These are phyloP conservation scores for Luffa aegyptiaca DNA, from an alignment of 306 rosid species.

Conservation along the genomic window DNA sequence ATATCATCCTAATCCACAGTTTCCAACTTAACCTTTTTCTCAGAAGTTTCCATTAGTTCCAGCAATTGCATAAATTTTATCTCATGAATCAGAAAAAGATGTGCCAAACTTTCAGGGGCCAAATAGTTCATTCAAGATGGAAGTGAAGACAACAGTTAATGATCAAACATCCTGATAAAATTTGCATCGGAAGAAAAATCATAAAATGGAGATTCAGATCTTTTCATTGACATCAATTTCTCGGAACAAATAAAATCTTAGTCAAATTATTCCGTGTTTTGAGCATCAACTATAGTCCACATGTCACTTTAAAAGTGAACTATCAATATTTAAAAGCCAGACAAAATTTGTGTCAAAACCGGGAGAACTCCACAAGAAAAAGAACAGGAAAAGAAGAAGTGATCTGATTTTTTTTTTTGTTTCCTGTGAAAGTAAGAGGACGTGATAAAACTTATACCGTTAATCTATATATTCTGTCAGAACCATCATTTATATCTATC, in stretches of 20 bases:
- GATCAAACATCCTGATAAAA: not conserved
- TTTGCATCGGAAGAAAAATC: not conserved
- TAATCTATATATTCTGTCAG: not conserved
- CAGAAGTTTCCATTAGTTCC: conserved; percentile 45
- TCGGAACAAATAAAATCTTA: conserved; percentile 3
- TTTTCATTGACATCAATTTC: not conserved
- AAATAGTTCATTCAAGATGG: not conserved
- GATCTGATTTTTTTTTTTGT: not conserved
- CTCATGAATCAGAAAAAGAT: not conserved
- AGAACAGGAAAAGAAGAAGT: not conserved
- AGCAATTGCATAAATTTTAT: conserved; percentile 18
- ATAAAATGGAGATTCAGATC: not conserved
- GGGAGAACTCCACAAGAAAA: not conserved
- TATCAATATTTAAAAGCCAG: conserved; percentile 19
- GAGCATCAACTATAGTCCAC: conserved; percentile 55
- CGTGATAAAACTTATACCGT: not conserved
- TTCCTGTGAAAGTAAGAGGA: not conserved
- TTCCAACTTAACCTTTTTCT: conserved; percentile 36
- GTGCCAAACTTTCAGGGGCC: not conserved
- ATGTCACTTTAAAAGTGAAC: conserved; percentile 26
- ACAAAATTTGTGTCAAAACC: not conserved
- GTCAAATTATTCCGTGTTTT: conserved; percentile 34
- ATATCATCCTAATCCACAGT: not conserved
- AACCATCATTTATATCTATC: not conserved
- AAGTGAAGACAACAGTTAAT: not conserved